A percentile compares a stretch with the other conserved stretches of the same genome.
These are phyloP conservation scores for Citrullus amarus DNA, from an alignment of 306 rosid genomes.

Conservation along the genomic window DNA sequence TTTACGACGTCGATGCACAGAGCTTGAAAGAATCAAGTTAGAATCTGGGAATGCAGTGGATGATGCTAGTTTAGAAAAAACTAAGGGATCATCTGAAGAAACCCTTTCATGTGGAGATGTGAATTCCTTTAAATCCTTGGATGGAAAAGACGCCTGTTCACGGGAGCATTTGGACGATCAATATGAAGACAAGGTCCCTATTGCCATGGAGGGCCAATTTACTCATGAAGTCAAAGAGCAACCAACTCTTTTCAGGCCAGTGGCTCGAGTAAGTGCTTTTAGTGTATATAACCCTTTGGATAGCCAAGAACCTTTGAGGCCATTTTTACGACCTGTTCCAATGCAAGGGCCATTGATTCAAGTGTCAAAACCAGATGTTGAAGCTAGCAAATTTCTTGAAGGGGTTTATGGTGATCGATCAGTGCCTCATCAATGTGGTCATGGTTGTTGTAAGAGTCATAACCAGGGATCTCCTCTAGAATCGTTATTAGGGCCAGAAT, in stretches of 20 bases:
- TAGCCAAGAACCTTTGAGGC: constrained; percentile 30
- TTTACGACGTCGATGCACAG: constrained; percentile 56
- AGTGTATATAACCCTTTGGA: constrained; percentile 42
- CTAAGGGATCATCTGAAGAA: constrained; percentile 84
- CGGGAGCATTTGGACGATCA: constrained; percentile 42
- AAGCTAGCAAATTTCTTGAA: constrained; percentile 43
- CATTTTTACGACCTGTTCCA: constrained; percentile 40
- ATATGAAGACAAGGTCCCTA: constrained; percentile 28
- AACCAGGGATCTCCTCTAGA: constrained; percentile 18
- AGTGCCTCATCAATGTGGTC: constrained; percentile 67
- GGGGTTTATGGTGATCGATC: constrained; percentile 32
- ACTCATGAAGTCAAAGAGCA: constrained; percentile 40
- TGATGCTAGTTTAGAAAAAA: constrained; percentile 64
- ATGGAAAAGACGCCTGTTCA: constrained; percentile 55
- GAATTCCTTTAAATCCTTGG: constrained; percentile 62
- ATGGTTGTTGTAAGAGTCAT: constrained; percentile 50
- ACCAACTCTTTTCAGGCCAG: constrained; percentile 58
- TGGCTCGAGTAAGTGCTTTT: constrained; percentile 81
- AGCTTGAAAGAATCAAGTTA: constrained; percentile 36
- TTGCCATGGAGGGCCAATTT: constrained; percentile 28
- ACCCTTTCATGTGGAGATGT: constrained; percentile 73
- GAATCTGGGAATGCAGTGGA: constrained; percentile 41
- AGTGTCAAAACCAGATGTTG: constrained; percentile 41
- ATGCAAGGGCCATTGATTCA: constrained; percentile 53
- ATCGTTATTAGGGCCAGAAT: constrained; percentile 85